These are phyloP conservation scores for Solanum sejunctum DNA, from an alignment of 257 asterid species.

Conservation along the genomic window DNA sequence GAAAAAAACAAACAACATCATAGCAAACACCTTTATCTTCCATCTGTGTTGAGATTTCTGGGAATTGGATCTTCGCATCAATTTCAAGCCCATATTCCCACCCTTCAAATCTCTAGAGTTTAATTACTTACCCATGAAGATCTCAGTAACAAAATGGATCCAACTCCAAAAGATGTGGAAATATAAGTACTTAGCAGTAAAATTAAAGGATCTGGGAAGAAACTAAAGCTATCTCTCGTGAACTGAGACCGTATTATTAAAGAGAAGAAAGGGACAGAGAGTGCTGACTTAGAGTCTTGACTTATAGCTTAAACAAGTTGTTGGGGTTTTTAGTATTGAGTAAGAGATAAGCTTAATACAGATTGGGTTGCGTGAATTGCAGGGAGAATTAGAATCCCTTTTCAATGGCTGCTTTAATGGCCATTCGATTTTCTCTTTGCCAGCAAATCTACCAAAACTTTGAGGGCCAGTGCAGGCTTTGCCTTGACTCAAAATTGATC, in stretches of 20 bases:
- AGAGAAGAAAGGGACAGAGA: neutral
- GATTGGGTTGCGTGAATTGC: neutral
- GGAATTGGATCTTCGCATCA: slow-evolving; percentile 16
- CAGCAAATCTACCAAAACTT: neutral
- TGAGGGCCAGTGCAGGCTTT: neutral
- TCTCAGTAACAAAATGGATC: neutral
- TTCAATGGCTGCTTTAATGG: neutral
- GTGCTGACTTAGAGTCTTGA: neutral
- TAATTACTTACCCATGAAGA: neutral
- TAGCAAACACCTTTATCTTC: slow-evolving; percentile 44
- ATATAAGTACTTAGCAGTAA: neutral
- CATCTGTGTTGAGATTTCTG: slow-evolving; percentile 53
- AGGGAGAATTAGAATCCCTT: neutral
- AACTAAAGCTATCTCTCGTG: neutral
- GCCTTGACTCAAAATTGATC: neutral
- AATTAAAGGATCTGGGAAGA: neutral
- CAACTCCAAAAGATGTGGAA: neutral
- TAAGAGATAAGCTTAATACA: neutral
- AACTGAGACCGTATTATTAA: neutral
- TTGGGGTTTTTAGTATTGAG: neutral
- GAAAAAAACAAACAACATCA: slow-evolving; percentile 39
- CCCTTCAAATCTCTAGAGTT: neutral
- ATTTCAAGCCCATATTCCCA: neutral
- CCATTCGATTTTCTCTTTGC: neutral
- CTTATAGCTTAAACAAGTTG: neutral